Base-by-base conservation (phyloP, 306 rosid species). In the Herpetospermum pedunculosum region DNA sequence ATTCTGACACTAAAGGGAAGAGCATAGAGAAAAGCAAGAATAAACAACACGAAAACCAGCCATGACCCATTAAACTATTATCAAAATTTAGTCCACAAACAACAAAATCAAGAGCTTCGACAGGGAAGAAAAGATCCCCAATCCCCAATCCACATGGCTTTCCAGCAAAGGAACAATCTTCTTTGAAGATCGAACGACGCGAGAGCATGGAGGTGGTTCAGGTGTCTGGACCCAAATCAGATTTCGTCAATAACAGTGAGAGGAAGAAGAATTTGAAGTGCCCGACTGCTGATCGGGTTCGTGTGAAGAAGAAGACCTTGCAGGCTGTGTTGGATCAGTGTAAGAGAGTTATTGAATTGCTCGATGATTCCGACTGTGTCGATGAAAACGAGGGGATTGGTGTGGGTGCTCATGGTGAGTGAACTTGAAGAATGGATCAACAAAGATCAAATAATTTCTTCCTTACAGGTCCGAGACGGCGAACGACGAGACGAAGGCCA, bases 321-420 rank as follows among this genome's bases (percentile, higher is more conserved):
- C 85, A 86, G 81, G 72, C 94, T 3, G 92, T 93, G 46, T 81
- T 93, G 11, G 89, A 88, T 79, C 88, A 89, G 94, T 93, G 97
- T 76, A 94, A 93, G 76, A 74, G 86, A 79, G 96, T 94, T 71
- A 89, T 93, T 21, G 94, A 91, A 77, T 83, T 83, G 77, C 81
- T 93, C 15, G 84, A 81, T 38, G 77, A 86, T 25, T 75, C 86
- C 21, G 3, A 73, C 37, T 70, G 46, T 12, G 72, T 44, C 3
- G 85, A 76, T 19, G 84, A 72, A 35, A 85, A 48, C 18, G 83
- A 79, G 2, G 81, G 46, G 0, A 83, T 73, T 7, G 76, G 57
- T 1, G 80, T 23, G 0, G 79, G n/a, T n/a, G n/a, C n/a, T n/a
- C n/a, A n/a, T n/a, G n/a, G n/a, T n/a, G n/a, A 63, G n/a, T 26